phyloP scores from a whole-genome alignment of 495 filamentous ascomycete genomes.

The Bacidia gigantensis region DNA sequence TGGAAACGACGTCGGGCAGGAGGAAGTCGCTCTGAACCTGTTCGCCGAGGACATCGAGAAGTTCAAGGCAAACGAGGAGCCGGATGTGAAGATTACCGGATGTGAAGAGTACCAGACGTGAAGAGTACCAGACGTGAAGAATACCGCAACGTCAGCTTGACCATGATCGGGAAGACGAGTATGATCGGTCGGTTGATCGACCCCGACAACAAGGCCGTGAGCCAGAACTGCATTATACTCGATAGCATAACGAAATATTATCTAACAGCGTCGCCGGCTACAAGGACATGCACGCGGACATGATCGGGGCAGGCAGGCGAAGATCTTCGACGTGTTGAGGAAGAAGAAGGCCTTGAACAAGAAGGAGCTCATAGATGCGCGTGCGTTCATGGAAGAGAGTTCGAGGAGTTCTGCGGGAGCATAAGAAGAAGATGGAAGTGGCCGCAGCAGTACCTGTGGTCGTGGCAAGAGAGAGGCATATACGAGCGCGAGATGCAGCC shows the following conservation, averaged over 20 bases:
- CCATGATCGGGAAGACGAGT: too few species aligned
- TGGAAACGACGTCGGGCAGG: too few species aligned
- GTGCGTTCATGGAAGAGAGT: not conserved
- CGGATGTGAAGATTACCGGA: too few species aligned
- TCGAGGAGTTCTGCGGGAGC: not conserved
- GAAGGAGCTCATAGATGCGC: not conserved
- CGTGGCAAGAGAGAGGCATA: not conserved
- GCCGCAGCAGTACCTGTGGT: not conserved
- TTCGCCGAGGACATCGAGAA: too few species aligned
- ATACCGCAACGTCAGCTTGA: too few species aligned
- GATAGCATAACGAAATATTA: not conserved
- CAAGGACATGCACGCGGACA: not conserved
- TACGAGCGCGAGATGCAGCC: not conserved
- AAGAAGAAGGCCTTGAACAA: not conserved
- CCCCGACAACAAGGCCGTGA: not conserved
- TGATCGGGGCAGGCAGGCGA: not conserved
- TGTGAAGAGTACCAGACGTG: too few species aligned
- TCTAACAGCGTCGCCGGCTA: not conserved
- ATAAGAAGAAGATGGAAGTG: not conserved
- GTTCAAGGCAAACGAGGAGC: too few species aligned
- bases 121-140: too few species aligned
- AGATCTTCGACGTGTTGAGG: not conserved
- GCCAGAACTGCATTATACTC: not conserved
- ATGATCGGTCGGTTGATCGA: not conserved
- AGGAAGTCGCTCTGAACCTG: too few species aligned